Percentiles rank a stretch among this genome's conserved stretches.
These are phyloP conservation scores for Paramecium biaurelia DNA, from an alignment of 73 alveolate species.

Conservation along the genomic window DNA sequence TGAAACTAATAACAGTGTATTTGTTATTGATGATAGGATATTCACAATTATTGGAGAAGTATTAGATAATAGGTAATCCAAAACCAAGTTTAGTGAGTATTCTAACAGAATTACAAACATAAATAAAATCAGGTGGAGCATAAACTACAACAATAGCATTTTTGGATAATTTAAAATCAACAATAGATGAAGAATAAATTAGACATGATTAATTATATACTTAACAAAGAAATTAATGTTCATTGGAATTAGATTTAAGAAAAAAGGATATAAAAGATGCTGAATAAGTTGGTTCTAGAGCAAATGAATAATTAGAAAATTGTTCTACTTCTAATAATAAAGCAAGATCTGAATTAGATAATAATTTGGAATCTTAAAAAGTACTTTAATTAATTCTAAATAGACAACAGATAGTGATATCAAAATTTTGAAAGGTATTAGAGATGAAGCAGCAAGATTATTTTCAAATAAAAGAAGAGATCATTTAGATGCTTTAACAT, in stretches of 20 bases:
- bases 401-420: slow-evolving; percentile 54
- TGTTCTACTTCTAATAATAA: background rate
- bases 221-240: slow-evolving; percentile 7
- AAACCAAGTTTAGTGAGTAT: slow-evolving; percentile 13
- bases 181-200: slow-evolving; percentile 52
- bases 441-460: slow-evolving; percentile 42
- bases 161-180: slow-evolving; percentile 14
- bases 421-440: background rate
- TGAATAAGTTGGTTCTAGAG: slow-evolving; percentile 10
- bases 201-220: slow-evolving; percentile 41
- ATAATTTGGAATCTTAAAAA: slow-evolving; percentile 30
- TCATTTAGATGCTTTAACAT: slow-evolving; percentile 35
- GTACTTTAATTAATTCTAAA: background rate
- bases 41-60: background rate
- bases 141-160: slow-evolving; percentile 29
- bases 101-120: slow-evolving; percentile 1
- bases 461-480: slow-evolving; percentile 26
- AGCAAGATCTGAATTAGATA: slow-evolving; percentile 49
- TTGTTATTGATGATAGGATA: background rate
- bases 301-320: slow-evolving; percentile 47
- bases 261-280: slow-evolving; percentile 46
- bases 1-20: background rate
- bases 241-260: slow-evolving; percentile 39
- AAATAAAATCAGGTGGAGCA: slow-evolving; percentile 40
- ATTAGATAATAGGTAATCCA: slow-evolving; percentile 31